These are phyloP conservation scores for Flaveria robusta DNA, from an alignment of 129 eudicot species.

Conservation along the genomic window DNA sequence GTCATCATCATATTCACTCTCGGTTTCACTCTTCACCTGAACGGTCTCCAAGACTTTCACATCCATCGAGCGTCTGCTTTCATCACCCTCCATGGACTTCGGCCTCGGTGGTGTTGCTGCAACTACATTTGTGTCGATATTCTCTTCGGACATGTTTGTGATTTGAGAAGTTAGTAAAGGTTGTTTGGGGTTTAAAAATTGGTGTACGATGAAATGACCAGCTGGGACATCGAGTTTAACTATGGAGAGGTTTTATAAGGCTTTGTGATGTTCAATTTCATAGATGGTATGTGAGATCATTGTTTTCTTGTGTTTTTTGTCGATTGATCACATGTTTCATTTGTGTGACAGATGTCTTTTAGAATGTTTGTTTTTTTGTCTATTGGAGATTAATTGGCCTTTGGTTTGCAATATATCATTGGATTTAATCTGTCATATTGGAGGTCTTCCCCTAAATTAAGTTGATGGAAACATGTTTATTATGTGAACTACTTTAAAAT, in stretches of 20 bases:
- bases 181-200: slow-evolving; percentile 20
- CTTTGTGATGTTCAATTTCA: slow-evolving; percentile 39
- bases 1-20: slow-evolving; percentile 41
- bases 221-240: slow-evolving; percentile 38
- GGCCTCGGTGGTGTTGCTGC: slow-evolving; percentile 35
- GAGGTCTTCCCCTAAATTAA: neutral
- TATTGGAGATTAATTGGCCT: neutral
- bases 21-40: slow-evolving; percentile 49
- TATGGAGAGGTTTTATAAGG: slow-evolving; percentile 25
- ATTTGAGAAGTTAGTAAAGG: neutral
- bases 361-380: slow-evolving; percentile 18
- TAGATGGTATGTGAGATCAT: slow-evolving; percentile 36
- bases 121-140: slow-evolving; percentile 16
- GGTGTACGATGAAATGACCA: slow-evolving; percentile 23
- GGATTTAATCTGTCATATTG: neutral
- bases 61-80: slow-evolving; percentile 26
- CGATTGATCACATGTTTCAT: slow-evolving; percentile 25
- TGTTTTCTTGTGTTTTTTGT: slow-evolving; percentile 37
- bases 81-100: slow-evolving; percentile 43
- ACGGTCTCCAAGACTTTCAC: slow-evolving; percentile 27
- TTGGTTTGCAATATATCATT: neutral
- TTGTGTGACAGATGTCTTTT: slow-evolving; percentile 18
- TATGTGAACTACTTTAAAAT: too few species aligned
- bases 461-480: neutral
- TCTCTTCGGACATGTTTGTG: slow-evolving; percentile 25